Base-by-base conservation (phyloP, 768 basidiomycete species). In the Rhizopogon salebrosus region DNA sequence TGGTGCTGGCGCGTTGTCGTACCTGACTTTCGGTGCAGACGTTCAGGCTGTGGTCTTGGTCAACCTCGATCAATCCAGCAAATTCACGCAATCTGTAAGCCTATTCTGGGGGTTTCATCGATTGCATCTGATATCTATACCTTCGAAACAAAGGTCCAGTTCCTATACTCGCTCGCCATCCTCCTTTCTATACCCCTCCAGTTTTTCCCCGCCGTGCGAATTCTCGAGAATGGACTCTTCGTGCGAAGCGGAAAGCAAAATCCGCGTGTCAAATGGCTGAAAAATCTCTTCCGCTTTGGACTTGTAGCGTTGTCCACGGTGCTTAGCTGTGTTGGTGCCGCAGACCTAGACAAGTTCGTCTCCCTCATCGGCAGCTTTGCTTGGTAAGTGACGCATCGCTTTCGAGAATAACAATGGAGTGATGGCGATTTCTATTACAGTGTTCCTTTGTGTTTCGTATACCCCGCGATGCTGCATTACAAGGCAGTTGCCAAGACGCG, bases 161-260 rank as follows among this genome's bases (percentile, higher is more conserved):
- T 92, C 67, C 66, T 93, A 27, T 93, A 97, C 71, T 87, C 92
- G n/a, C 70, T 93, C 34, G 97, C 95, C 11, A 98, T 98, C 70
- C 72, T 92, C 57, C 80, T 93, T 39, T 97, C 94, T 13, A 87
- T 89, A 7, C 94, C 95, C 1, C 81, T 98, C 1, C 95, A 98
- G 69, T 85, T 98, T 52, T 98, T 98, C 91, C 97, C 97, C 0
- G 97, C 95, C 3, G 85, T 95, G 42, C 84, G 97, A 49, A 98
- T 99, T 63, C 82, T 98, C 72, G 97, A 99, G 77, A 95, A 98
- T 64, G 95, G 90, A 3, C 62, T 98, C 26, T 98, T 98, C 67
- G 83, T 83, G 41, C 80, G 80, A 45, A 92, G 89, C 60, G 97
- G 97, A 43, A 98, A 98, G 68, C 76, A 68, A 48, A 78, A 92